Conservation (phyloP, 331 rosid species). For the Quercus tomentella region DNA sequence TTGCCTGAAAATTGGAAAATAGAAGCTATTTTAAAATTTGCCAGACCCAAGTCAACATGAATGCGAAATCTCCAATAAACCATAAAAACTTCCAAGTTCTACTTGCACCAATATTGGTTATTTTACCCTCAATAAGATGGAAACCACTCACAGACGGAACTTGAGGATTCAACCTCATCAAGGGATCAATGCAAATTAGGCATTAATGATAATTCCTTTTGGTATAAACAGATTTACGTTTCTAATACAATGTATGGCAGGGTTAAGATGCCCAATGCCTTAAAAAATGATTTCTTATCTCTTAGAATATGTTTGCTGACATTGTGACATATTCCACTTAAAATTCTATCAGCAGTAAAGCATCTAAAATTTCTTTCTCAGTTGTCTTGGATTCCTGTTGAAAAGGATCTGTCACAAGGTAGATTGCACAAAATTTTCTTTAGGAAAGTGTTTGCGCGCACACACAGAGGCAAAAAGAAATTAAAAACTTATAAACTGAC, state of each 20-base stretch:
- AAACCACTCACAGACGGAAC: not conserved
- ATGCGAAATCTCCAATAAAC: not conserved
- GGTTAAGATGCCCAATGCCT: too few relatives aligned
- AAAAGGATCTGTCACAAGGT: not conserved
- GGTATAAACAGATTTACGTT: not conserved
- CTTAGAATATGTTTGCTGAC: not conserved
- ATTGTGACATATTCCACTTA: not conserved
- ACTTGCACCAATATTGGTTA: too few relatives aligned
- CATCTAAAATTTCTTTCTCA: not conserved
- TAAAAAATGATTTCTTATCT: not conserved
- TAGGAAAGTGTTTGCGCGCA: not conserved
- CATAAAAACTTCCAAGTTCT: not conserved
- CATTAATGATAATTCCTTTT: not conserved
- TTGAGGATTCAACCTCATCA: not conserved
- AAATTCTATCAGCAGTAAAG: not conserved
- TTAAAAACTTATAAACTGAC: not conserved
- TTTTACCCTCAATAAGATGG: not conserved
- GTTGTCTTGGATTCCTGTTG: not conserved
- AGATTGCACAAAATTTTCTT: not conserved
- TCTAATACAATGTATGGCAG: not conserved
- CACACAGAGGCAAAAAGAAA: not conserved
- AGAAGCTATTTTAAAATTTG: slow-evolving; percentile 6
- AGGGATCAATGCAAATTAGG: not conserved
- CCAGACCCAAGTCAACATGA: not conserved
- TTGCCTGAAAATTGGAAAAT: slow-evolving; percentile 52